Conservation (phyloP, 1,284 basidiomycete genomes). For the Takashimella koratensis region DNA sequence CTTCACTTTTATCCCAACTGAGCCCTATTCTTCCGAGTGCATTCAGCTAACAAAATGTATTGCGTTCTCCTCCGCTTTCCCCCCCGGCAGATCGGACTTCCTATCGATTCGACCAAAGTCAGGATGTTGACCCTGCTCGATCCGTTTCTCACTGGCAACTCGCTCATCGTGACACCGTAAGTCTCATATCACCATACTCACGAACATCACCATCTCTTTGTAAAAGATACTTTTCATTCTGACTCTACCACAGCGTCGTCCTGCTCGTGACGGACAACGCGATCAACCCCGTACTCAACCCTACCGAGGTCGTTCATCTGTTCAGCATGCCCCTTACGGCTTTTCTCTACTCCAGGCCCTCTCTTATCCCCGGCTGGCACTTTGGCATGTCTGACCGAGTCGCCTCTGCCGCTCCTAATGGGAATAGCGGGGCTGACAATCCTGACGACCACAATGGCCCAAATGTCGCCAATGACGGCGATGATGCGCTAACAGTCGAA, state of each 20-base stretch:
- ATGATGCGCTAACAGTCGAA: neutral
- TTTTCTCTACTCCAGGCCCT: constrained; percentile 64
- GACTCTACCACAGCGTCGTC: constrained; percentile 64
- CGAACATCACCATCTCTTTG: neutral
- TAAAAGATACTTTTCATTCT: too few species aligned
- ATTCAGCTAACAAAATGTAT: too few species aligned
- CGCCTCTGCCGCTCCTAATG: constrained; percentile 12
- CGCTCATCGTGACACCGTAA: constrained; percentile 73
- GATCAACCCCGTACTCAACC: constrained; percentile 68
- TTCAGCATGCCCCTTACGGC: constrained; percentile 76
- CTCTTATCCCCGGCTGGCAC: constrained; percentile 55
- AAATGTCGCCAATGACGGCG: constrained; percentile 1
- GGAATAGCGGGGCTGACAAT: neutral
- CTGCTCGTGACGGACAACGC: constrained; percentile 65
- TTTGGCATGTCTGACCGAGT: constrained; percentile 31
- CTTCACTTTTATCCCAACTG: neutral
- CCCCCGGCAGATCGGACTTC: constrained; percentile 66
- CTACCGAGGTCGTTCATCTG: constrained; percentile 67
- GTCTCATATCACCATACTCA: constrained; percentile 43
- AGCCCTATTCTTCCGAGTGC: too few species aligned
- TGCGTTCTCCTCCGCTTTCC: too few species aligned
- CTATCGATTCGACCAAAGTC: constrained; percentile 62
- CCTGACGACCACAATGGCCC: neutral
- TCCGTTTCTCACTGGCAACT: constrained; percentile 67
- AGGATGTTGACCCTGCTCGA: constrained; percentile 70